Base-by-base conservation (phyloP, 148 eudicot species). In the Chenopodium album region DNA sequence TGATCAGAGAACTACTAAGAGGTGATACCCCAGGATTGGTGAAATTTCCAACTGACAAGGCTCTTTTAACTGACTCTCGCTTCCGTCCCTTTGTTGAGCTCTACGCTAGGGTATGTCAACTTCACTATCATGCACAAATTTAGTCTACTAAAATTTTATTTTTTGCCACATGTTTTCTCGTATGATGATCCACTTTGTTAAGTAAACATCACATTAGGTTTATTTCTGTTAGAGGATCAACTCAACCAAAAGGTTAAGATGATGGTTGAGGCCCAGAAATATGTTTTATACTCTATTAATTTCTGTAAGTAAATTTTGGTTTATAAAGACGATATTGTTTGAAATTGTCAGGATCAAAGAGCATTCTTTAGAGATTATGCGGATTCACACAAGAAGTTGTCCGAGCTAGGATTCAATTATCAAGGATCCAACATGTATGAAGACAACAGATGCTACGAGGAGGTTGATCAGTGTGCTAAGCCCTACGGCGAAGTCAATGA, bases 291-390 rank as follows among this genome's bases (percentile, higher is more conserved):
- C 32, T 31, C 32, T 31, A 31, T 31, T 1, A 31, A 31, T 31
- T 31, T 48, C 52, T 48, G 9, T 8, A 48, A 48, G 52, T 48
- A 48, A 8, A 48, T 9, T 9, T 48, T 48, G 52, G 52, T 48
- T 48, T 9, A 48, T 54, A 54, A 3, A 52, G 56, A 14, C 11
- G 13, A 52, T 14, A 52, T 2, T 50, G 16, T 50, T 50, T 50
- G 14, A 34, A 34, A 34, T 34, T 34, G 37, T 34, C 44, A 93
- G 98, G 93, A 95, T 78, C 91, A 95, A 71, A 91, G 88, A 41
- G 92, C 89, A 52, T 95, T 95, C 81, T 95, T 95, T 83, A 85
- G 76, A 84, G 97, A 93, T 81, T 95, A 95, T 83, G 95, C 95
- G 9, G 87, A 71, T 52, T 95, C 98, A 81, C 98, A 93, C 92